Base-by-base conservation (phyloP, 352 stramenopile genomes). In the Globisporangium yorkense region DNA sequence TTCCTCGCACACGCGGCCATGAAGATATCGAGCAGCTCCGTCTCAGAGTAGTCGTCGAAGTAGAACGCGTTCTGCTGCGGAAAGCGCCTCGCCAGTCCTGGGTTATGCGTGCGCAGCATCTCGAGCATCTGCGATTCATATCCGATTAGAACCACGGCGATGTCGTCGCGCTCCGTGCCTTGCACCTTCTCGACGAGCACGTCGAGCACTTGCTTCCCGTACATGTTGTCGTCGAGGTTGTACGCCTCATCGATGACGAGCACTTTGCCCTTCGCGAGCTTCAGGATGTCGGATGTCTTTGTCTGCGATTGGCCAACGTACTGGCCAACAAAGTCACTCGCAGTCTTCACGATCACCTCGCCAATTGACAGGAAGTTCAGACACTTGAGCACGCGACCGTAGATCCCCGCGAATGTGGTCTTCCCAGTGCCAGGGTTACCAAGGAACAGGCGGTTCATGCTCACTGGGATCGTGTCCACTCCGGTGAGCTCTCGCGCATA, bases 231-330 rank as follows among this genome's bases (percentile, higher is more conserved):
- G 57, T 96, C 74, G 4, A 98, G 54, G n/a, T 80, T 93, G 73
- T 98, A 98, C 0, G 91, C 91, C 65, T 98, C 92, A 55, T 98
- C 92, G 48, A 98, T 97, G 9, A 98, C 78, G 7, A 97, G 68
- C 18, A 98, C 89, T 57, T 96, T 97, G 5, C 92, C 92, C 47
- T 87, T 78, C 0, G 84, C 72, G 54, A 74, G 66, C 20, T 96
- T 75, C 20, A 97, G 67, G 45, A 97, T 88, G 15, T 86, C 74
- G 1, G 67, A 61, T 8, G 91, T 97, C 55, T 96, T 97, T 3
- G 73, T 83, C 57, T 97, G 80, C 15, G 89, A 96, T 51, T 97
- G 74, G 0, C 93, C 93, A 7, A 97, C 54, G 31, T 87, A 62
- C 18, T 65, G 63, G 0, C 92, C 91, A 3, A 96, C 61, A 52